Base-by-base conservation (phyloP, 495 filamentous ascomycete genomes). In the Penicillium samsonianum region DNA sequence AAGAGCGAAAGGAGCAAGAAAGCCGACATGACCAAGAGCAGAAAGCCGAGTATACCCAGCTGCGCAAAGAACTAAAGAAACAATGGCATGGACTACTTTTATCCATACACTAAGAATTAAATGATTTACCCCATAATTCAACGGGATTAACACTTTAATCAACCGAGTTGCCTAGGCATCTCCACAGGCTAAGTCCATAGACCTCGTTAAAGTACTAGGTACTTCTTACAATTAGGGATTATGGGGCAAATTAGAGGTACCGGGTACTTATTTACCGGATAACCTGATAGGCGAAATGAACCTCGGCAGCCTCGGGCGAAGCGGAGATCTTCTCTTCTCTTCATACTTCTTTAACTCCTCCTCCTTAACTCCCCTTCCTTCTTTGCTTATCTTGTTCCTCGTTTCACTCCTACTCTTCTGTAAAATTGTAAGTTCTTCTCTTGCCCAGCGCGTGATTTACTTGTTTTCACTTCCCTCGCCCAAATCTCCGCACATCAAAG, bases 301-400 rank as follows among this genome's bases (percentile, higher is more conserved):
- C 66, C 66, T 68, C 66, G 66, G 66, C 61, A 68, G 11, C 59
- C 51, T 64, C 66, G 66, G 65, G 52, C 43, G 51, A 59, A 57
- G 61, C 64, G 64, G 63, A 58, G 66, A 60, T 46, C 35, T 20
- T 37, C 26, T 8, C 26, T 40, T 26, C 12, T 38, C 35, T 19
- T 19, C 25, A 57, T 57, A 57, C 54, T 50, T 57, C 33, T 40
- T 53, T 17, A 2, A 4, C 4, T 35, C 23, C 22, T 17, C 11
- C 16, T 25, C 35, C 30, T 22, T 50, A 3, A 12, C 30, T 33
- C 31, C 38, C 33, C 47, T 50, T 41, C 33, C 19, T 48, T 50
- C n/a, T n/a, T 26, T 60, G 31, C 33, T 47, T 16, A 45, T 42
- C 17, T 19, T 40, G 9, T 7, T 43, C 12, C 40, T 35, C 33